Evolutionary conservation across 2,329 filamentous ascomycete genomes (phyloP), one percentile per base, ranked within the genome.

Genomic region (Lachnellula occidentalis): DNA sequence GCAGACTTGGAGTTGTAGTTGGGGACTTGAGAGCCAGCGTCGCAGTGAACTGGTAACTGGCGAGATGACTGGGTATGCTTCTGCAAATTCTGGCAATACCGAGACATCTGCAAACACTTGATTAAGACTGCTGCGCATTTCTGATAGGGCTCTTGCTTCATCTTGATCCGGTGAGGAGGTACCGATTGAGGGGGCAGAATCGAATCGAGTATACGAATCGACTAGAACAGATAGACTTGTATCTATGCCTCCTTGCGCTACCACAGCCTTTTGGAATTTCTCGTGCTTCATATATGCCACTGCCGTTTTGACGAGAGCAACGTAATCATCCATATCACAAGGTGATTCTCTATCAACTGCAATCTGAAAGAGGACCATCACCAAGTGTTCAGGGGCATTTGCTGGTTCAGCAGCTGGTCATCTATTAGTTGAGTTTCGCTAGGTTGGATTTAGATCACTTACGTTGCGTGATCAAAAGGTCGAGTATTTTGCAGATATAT

Each of bases 401-500:
- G 67, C 62, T 12, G 54, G 51, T 48, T 70, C 68, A 43, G 61
- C 60, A 37, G 63, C 67, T 70, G 51, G 19, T 31, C n/a, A 24
- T 24, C 5, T 27, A 22, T 53, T 46, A 56, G 47, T 14, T 34
- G 11, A 15, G 37, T 24, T 47, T 55, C 45, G 58, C 45, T 41
- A 4, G 21, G 36, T 22, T 8, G n/a, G 37, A 53, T 41, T 21
- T 21, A 45, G 31, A 45, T 21, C 31, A 52, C 67, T 45, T 67
- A 78, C 77, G 71, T 65, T 83, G 79, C 1, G 69, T 70, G 17
- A 76, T 72, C 4, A 85, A 71, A 15, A 86, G 70, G 19, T 74
- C 74, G 3, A 86, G 68, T 19, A 83, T 74, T 65, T 80, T 83
- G 73, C 77, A 80, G 53, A 81, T 74, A 57, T 83, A 76, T 43